phyloP scores from a whole-genome alignment of 2,329 filamentous ascomycete species.

The Shiraia sp. region DNA sequence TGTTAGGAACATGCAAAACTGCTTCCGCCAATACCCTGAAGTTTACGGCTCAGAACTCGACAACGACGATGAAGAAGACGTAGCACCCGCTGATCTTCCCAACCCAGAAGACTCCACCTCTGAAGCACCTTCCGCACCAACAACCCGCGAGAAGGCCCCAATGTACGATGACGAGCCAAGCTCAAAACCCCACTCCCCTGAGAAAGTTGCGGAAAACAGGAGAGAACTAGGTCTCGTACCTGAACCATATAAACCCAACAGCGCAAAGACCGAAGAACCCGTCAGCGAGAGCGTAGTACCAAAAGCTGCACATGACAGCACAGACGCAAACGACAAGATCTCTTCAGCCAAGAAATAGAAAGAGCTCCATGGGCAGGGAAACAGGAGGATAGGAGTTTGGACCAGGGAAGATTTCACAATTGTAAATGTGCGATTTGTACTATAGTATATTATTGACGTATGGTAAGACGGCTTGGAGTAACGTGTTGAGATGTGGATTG shows the following conservation, averaged over 20 bases:
- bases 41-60: conserved; percentile 89
- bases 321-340: conserved; percentile 9
- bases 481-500: background rate
- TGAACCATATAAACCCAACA: conserved; percentile 19
- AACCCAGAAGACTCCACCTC: no score
- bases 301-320: conserved; percentile 55
- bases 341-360: no score
- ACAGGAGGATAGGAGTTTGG: background rate
- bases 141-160: conserved; percentile 8
- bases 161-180: conserved; percentile 6
- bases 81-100: conserved; percentile 27
- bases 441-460: conserved; percentile 1
- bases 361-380: conserved; percentile 1
- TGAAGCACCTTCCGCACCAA: conserved; percentile 6
- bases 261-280: conserved; percentile 8
- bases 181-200: conserved; percentile 12
- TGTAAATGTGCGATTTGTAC: background rate
- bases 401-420: no score
- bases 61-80: conserved; percentile 66
- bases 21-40: conserved; percentile 90
- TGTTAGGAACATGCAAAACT: conserved; percentile 89
- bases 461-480: background rate
- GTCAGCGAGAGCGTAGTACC: conserved; percentile 53
- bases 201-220: no score
- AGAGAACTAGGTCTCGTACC: conserved; percentile 21